These are phyloP conservation scores for Magnolia kwangsiensis DNA, from an alignment of 164 flowering plant genomes.

Conservation along the genomic window DNA sequence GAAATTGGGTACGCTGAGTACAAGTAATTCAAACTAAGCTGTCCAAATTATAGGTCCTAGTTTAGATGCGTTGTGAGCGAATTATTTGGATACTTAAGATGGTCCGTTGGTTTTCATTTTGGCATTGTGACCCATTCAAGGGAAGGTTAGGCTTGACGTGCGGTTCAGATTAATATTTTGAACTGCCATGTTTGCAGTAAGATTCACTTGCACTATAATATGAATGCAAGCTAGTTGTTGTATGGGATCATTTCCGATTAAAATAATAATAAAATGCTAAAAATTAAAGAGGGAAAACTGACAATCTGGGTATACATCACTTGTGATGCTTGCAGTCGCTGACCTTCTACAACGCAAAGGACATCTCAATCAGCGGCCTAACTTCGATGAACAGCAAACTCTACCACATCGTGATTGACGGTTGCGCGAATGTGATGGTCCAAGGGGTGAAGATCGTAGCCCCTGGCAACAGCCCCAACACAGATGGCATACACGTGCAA, in stretches of 20 bases:
- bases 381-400: conserved; percentile 30
- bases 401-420: conserved; percentile 22
- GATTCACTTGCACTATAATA: not conserved
- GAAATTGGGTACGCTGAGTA: too few species aligned
- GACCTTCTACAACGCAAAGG: conserved; percentile 11
- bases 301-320: not conserved
- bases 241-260: not conserved
- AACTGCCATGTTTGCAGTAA: not conserved
- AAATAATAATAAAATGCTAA: not conserved
- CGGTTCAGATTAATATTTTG: not conserved
- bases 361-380: conserved; percentile 19
- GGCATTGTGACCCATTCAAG: too few species aligned
- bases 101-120: too few species aligned
- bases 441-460: conserved; percentile 21
- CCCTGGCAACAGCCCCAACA: conserved; percentile 37
- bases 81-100: too few species aligned
- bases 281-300: not conserved
- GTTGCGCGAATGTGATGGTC: conserved; percentile 23
- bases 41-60: too few species aligned
- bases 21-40: too few species aligned
- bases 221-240: not conserved
- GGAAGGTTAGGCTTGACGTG: not conserved
- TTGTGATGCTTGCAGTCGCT: conserved; percentile 18
- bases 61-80: too few species aligned
- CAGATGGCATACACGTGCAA: conserved; percentile 37